Percentiles rank a stretch among this genome's conserved stretches.
Conservation (phyloP, 768 basidiomycete genomes). For the Hortiboletus flavorubellus region DNA sequence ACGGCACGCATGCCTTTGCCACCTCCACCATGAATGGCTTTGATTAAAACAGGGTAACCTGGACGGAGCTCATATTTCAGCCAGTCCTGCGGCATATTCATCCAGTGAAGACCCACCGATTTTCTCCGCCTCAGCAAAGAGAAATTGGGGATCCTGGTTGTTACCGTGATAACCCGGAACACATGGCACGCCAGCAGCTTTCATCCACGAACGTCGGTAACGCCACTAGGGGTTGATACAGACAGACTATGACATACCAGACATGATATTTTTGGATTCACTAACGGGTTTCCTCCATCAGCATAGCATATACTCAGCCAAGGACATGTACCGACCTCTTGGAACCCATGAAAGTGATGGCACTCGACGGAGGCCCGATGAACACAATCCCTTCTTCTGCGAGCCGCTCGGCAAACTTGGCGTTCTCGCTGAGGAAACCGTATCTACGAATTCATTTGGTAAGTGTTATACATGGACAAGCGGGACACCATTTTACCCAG, state of each 20-base stretch:
- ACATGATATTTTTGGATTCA: conserved; percentile 96
- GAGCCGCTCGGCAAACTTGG: conserved; percentile 70
- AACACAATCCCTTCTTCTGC: conserved; percentile 81
- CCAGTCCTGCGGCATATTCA: background rate
- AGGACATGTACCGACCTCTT: conserved; percentile 60
- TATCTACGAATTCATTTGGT: conserved; percentile 44
- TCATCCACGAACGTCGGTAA: conserved; percentile 11
- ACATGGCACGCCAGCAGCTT: conserved; percentile 87
- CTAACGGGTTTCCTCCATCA: conserved; percentile 34
- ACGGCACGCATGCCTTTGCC: conserved; percentile 95
- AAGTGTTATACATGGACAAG: background rate
- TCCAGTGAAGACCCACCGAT: conserved; percentile 48
- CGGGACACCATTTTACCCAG: conserved; percentile 52
- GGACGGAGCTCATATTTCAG: background rate
- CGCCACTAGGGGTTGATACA: background rate
- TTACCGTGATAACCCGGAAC: conserved; percentile 92
- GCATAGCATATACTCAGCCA: background rate
- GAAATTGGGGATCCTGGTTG: conserved; percentile 70
- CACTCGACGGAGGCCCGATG: conserved; percentile 84
- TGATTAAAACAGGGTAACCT: conserved; percentile 92
- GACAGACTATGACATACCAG: conserved; percentile 40
- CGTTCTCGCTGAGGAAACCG: conserved; percentile 92
- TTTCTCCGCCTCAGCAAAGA: conserved; percentile 63
- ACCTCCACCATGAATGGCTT: conserved; percentile 94
- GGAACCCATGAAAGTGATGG: conserved; percentile 92